A percentile compares a stretch with the other conserved stretches of the same genome.
Evolutionary conservation across 2,329 filamentous ascomycete genomes (phyloP).

Genomic region (Cercospora sojina): DNA sequence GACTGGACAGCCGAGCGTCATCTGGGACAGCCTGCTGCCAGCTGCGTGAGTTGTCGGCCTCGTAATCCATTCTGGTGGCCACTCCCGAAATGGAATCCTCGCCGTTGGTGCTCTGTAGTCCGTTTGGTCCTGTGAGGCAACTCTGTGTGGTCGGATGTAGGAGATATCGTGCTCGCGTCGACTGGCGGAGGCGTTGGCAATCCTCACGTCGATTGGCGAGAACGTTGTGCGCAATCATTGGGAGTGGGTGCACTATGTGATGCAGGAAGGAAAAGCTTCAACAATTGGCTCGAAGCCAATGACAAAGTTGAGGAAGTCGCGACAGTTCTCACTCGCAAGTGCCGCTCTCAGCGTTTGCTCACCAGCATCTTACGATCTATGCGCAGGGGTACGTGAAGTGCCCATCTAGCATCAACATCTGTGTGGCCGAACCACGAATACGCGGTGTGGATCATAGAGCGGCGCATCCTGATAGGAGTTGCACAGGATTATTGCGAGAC

Average conservation of each 20-base stretch:
- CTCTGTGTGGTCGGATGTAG: neutral
- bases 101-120: neutral
- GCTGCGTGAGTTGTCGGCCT: conserved; percentile 23
- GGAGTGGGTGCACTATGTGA: neutral
- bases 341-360: neutral
- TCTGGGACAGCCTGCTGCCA: conserved; percentile 20
- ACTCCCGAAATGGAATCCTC: too few species aligned
- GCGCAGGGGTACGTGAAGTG: neutral
- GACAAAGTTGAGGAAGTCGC: neutral
- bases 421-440: neutral
- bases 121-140: neutral
- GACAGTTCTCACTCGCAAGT: neutral
- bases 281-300: neutral
- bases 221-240: neutral
- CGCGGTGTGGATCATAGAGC: neutral
- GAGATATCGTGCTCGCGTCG: neutral
- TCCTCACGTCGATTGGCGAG: neutral
- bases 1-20: neutral
- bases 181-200: neutral
- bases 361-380: neutral
- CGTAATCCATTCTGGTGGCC: conserved; percentile 20
- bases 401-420: neutral
- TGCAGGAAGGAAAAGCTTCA: neutral
- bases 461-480: neutral
- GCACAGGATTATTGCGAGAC: neutral